A percentile compares a stretch with the other conserved stretches of the same genome.
These are phyloP conservation scores for Erucastrum elatum DNA, from an alignment of 345 rosid species.

Conservation along the genomic window DNA sequence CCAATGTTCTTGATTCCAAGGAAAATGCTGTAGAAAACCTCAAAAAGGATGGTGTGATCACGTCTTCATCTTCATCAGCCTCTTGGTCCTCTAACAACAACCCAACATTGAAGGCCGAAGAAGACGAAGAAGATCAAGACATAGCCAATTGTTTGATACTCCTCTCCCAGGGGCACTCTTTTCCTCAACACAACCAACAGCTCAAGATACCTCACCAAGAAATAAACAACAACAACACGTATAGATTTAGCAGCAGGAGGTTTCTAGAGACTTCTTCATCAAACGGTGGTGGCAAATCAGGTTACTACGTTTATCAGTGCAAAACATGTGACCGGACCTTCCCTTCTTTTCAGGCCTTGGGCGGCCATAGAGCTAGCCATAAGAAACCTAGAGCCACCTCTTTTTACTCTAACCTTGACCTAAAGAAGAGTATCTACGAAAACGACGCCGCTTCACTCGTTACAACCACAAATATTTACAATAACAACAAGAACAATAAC, in stretches of 20 bases:
- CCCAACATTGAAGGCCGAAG: conserved; percentile 33
- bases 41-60: conserved; percentile 17
- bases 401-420: conserved; percentile 29
- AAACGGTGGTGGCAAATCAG: conserved; percentile 52
- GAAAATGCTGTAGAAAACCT: conserved; percentile 25
- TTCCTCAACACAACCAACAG: conserved; percentile 7
- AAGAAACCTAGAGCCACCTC: conserved; percentile 65
- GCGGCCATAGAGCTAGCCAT: conserved; percentile 98
- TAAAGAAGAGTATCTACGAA: conserved; percentile 43
- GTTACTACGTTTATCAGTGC: conserved; percentile 82
- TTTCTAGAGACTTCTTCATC: conserved; percentile 61
- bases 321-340: conserved; percentile 82
- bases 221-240: conserved; percentile 3
- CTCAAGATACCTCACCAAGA: conserved; percentile 21
- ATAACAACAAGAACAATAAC: conserved; percentile 31
- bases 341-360: conserved; percentile 94
- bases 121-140: conserved; percentile 69
- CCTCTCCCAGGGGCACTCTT: conserved; percentile 66
- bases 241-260: conserved; percentile 62
- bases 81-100: conserved; percentile 42
- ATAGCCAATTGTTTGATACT: conserved; percentile 88
- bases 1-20: background rate
- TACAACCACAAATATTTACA: conserved; percentile 49
- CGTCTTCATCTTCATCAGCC: conserved; percentile 41
- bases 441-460: conserved; percentile 50